phyloP scores from a whole-genome alignment of 2,329 filamentous ascomycete species.

The Torrubiellomyces zombiae region DNA sequence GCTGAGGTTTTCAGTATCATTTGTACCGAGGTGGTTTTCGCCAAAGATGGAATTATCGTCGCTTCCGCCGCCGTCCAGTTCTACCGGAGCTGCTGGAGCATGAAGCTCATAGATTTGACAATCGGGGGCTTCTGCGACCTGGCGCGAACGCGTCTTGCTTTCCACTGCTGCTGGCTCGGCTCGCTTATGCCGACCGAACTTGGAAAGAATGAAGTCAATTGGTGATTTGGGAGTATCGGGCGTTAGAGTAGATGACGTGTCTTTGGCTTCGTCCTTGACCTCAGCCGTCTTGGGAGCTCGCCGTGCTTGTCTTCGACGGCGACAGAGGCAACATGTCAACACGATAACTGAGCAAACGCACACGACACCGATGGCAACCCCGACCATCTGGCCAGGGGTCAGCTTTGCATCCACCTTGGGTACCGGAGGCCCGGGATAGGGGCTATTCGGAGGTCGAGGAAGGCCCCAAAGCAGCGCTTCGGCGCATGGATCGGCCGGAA shows the following conservation, averaged over 20 bases:
- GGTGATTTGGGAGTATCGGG: constrained; percentile 9
- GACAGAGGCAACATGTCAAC: constrained; percentile 17
- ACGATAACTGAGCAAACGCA: constrained; percentile 13
- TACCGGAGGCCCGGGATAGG: constrained; percentile 24
- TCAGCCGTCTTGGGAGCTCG: constrained; percentile 6
- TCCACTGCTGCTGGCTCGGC: too few relatives aligned
- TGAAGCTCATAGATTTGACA: constrained; percentile 37
- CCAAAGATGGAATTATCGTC: constrained; percentile 19
- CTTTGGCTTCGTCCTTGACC: constrained; percentile 18
- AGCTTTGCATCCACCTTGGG: constrained; percentile 12
- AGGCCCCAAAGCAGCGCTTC: constrained; percentile 26
- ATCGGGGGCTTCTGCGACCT: constrained; percentile 18
- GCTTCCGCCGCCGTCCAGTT: constrained; percentile 26
- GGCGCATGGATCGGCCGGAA: constrained; percentile 25
- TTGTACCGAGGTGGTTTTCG: constrained; percentile 23
- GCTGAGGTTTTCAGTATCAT: constrained; percentile 21
- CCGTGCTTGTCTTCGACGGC: constrained; percentile 17
- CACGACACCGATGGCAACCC: constrained; percentile 27
- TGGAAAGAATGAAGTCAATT: constrained; percentile 19
- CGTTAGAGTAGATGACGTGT: constrained; percentile 17
- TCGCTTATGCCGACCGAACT: too few relatives aligned
- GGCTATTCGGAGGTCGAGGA: constrained; percentile 25
- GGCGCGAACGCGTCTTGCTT: constrained; percentile 16
- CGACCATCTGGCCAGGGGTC: constrained; percentile 23
- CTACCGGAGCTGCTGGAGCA: constrained; percentile 26